These are phyloP conservation scores for Melanomma pulvis-pyrius DNA, from an alignment of 495 filamentous ascomycete species.

Conservation along the genomic window DNA sequence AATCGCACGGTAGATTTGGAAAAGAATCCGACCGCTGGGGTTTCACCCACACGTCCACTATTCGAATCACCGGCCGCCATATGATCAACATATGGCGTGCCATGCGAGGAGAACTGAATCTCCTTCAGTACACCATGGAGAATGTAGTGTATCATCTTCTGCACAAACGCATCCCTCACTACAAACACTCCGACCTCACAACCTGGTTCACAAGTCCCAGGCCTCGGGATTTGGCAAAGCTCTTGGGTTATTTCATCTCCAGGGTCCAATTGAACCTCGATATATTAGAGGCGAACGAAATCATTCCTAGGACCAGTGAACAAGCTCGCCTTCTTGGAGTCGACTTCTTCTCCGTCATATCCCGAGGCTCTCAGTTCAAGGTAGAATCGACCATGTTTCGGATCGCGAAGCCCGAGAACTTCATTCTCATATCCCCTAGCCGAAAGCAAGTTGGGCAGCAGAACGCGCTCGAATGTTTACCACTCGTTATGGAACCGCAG, in stretches of 20 bases:
- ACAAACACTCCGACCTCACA: constrained; percentile 75
- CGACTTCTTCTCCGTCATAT: constrained; percentile 94
- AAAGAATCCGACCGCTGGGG: constrained; percentile 90
- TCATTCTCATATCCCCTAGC: constrained; percentile 85
- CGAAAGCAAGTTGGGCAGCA: constrained; percentile 89
- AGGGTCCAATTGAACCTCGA: constrained; percentile 84
- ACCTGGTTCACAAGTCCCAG: constrained; percentile 73
- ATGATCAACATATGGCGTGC: constrained; percentile 98
- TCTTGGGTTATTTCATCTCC: constrained; percentile 75
- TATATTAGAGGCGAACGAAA: constrained; percentile 87
- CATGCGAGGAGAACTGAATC: constrained; percentile 85
- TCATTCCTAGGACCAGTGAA: constrained; percentile 88
- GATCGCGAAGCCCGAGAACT: constrained; percentile 96
- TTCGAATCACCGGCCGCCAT: constrained; percentile 86
- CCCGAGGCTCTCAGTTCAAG: constrained; percentile 94
- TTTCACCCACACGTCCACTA: constrained; percentile 84
- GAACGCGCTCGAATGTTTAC: constrained; percentile 93
- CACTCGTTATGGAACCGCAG: constrained; percentile 96
- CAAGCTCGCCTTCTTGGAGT: constrained; percentile 91
- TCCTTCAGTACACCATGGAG: constrained; percentile 94
- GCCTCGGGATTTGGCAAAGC: constrained; percentile 69
- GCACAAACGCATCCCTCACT: constrained; percentile 90
- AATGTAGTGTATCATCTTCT: constrained; percentile 94
- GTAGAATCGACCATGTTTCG: constrained; percentile 98
- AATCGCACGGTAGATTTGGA: constrained; percentile 78